A percentile compares a stretch with the other conserved stretches of the same genome.
Conservation (phyloP, 352 stramenopile genomes). For the Globisporangium splendens region DNA sequence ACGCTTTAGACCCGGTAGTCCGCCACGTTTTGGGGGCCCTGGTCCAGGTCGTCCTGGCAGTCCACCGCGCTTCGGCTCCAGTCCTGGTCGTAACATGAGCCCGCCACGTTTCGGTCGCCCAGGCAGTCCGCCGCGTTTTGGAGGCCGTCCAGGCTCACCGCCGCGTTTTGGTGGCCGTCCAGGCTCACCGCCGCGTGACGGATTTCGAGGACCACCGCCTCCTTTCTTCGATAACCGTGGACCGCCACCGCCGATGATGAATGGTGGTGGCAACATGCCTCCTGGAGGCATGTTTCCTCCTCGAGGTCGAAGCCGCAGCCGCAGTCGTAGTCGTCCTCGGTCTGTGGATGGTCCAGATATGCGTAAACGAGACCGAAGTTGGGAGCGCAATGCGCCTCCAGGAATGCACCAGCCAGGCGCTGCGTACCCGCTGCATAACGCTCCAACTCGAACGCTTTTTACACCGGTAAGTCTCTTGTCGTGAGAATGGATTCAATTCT, state of each 20-base stretch:
- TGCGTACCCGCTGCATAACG: constrained; percentile 10
- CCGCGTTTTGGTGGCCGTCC: constrained; percentile 1
- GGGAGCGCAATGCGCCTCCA: constrained; percentile 12
- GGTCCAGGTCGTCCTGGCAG: neutral
- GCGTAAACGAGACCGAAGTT: constrained; percentile 16
- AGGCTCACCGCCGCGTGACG: constrained; percentile 22
- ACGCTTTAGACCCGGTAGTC: neutral
- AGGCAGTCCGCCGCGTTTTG: neutral
- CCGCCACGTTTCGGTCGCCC: neutral
- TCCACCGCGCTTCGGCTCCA: neutral
- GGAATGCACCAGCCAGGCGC: constrained; percentile 7
- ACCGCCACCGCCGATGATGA: constrained; percentile 25
- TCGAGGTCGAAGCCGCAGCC: constrained; percentile 25
- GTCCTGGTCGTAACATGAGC: too few species aligned
- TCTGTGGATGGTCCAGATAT: neutral
- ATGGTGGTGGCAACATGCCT: constrained; percentile 7
- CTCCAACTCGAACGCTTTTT: too few species aligned
- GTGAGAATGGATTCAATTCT: neutral
- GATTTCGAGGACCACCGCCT: constrained; percentile 16
- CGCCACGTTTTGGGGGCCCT: neutral
- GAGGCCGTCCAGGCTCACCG: constrained; percentile 9
- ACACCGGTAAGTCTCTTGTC: too few species aligned
- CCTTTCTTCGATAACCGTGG: constrained; percentile 31
- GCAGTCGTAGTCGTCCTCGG: constrained; percentile 18
- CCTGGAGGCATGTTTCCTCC: constrained; percentile 13